Base-by-base conservation (phyloP, 2,329 filamentous ascomycete species). In the Alternaria tenuissima region DNA sequence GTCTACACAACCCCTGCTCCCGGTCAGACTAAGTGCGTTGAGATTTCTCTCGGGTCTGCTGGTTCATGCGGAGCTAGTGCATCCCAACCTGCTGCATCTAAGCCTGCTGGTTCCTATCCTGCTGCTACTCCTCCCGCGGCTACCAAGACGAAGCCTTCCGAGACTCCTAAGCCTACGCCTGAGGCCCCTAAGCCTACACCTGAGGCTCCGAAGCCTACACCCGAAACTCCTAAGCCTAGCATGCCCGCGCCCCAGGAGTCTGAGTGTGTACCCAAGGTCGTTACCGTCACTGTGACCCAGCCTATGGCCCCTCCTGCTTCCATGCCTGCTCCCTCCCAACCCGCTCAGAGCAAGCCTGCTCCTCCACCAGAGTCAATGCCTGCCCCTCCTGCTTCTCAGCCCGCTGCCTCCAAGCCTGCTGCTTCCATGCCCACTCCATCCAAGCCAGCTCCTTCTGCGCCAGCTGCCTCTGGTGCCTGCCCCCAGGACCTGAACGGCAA, bases 11-110 rank as follows among this genome's bases (percentile, higher is more conserved):
- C 73, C 38, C 78, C 81, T 5, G 74, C 80, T 68, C 30, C 68
- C 62, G 68, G 78, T 64, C 72, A 85, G 74, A 38, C 76, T 63
- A 82, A 85, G 63, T 88, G 86, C 64, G 81, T 82, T 11, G 68
- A 81, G 55, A 79, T 88, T 57, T 81, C 76, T 4, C 74, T 88
- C 41, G 75, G 42, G 39, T 59, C 67, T 20, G 68, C 66, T 1
- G 67, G 68, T 38, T 61, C 68, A 44, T 72, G 69, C 36, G 63
- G 68, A 24, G 57, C 63, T 32, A 59, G 64, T 72, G 26, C 24
- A 12, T 34, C 46, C 22, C 46, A 42, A 3, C 38, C 58, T 12
- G 24, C 48, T 18, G 39, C 18, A 16, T 49, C 44, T 28, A 34
- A 39, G n/a, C 46, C 58, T 11, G 46, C 51, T 14, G 18, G 24